These are phyloP conservation scores for Paralagenidium karlingii DNA, from an alignment of 352 stramenopile genomes.

Conservation along the genomic window DNA sequence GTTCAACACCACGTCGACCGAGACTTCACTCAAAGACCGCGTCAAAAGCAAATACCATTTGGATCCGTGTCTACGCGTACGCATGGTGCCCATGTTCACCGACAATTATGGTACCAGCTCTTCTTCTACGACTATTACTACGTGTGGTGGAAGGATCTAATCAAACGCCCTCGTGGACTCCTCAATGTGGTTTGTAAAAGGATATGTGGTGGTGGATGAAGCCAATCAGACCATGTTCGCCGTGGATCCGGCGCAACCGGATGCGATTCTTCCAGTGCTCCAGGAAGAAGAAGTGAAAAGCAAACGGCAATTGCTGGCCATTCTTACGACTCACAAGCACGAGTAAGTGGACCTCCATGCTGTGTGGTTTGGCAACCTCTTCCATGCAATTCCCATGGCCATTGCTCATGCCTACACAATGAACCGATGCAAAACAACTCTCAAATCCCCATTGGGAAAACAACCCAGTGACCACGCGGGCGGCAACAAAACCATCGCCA, in stretches of 20 bases:
- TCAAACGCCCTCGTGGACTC: too few relatives aligned
- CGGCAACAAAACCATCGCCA: slow-evolving; percentile 56
- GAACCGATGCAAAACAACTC: too few relatives aligned
- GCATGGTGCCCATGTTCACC: slow-evolving; percentile 69
- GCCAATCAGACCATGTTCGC: slow-evolving; percentile 75
- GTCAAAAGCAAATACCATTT: slow-evolving; percentile 20
- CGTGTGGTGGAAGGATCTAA: too few relatives aligned
- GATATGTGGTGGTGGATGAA: slow-evolving; percentile 70
- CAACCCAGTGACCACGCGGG: slow-evolving; percentile 56
- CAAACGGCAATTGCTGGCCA: slow-evolving; percentile 66
- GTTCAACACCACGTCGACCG: not conserved
- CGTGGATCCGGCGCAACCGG: slow-evolving; percentile 54
- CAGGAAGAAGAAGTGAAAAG: slow-evolving; percentile 47
- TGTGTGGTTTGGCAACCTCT: too few relatives aligned
- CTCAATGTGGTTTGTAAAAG: slow-evolving; percentile 7
- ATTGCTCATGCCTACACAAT: too few relatives aligned
- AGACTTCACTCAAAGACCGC: not conserved
- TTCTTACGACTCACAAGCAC: slow-evolving; percentile 92
- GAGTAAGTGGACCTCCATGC: slow-evolving; percentile 19
- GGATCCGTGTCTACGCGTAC: slow-evolving; percentile 68
- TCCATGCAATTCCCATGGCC: not conserved
- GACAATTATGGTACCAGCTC: slow-evolving; percentile 60
- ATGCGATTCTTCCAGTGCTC: slow-evolving; percentile 47
- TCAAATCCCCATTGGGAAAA: too few relatives aligned
- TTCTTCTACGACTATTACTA: too few relatives aligned